These are phyloP conservation scores for Cydonia oblonga DNA, from an alignment of 331 rosid genomes.

Conservation along the genomic window DNA sequence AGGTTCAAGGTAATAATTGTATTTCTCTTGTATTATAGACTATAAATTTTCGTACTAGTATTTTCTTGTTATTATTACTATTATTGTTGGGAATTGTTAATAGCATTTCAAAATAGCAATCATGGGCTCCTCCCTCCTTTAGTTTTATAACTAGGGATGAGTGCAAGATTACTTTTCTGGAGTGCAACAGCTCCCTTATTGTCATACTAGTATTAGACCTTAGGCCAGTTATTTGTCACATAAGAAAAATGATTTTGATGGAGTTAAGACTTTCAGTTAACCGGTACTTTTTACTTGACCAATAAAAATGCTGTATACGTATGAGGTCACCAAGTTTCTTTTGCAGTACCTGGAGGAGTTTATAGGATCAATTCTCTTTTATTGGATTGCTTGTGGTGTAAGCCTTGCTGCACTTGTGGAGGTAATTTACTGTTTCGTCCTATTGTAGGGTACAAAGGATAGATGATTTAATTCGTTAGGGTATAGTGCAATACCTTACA, in stretches of 20 bases:
- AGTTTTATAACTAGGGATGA: too few relatives aligned
- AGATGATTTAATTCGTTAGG: background rate
- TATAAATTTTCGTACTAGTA: background rate
- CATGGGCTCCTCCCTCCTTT: too few relatives aligned
- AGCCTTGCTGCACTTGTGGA: conserved; percentile 77
- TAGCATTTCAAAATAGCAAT: too few relatives aligned
- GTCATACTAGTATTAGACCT: background rate
- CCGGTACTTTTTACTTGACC: background rate
- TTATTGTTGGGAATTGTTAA: too few relatives aligned
- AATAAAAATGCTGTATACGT: background rate
- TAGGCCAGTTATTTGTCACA: background rate
- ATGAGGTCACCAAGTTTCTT: conserved; percentile 8
- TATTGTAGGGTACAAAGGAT: background rate
- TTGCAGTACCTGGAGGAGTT: conserved; percentile 87
- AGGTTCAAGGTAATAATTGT: conserved; percentile 55
- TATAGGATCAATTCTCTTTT: conserved; percentile 68
- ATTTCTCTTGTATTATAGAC: background rate
- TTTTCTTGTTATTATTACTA: too few relatives aligned
- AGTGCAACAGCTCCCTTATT: too few relatives aligned
- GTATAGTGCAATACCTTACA: background rate
- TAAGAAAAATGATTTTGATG: background rate
- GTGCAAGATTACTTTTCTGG: too few relatives aligned
- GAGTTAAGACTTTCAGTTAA: background rate
- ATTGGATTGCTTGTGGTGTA: conserved; percentile 91
- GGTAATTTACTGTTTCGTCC: conserved; percentile 36